Base-by-base conservation (phyloP, 208 protist species). In the Trypanosoma caninum region DNA sequence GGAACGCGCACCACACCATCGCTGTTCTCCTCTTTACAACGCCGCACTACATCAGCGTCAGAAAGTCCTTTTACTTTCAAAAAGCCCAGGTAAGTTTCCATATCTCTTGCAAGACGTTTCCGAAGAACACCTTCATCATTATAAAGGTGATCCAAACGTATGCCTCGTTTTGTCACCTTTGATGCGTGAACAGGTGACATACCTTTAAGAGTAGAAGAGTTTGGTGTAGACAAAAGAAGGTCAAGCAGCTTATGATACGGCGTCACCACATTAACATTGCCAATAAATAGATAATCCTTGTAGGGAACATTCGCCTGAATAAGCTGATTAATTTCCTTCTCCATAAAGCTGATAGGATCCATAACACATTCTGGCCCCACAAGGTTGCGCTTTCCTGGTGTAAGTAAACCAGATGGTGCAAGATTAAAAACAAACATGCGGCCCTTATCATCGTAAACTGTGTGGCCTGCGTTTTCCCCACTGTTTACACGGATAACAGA, bases 211-310 rank as follows among this genome's bases (percentile, higher is more conserved):
- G 91, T 97, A 7, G 87, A 94, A 30, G 86, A 76, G 74, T 97
- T 97, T 13, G 72, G 66, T 23, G 82, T 68, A 11, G 86, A 94
- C 23, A 58, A 55, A 41, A 97, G 78, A 27, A 97, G 57, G 65
- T 97, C 91, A 31, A 97, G 66, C 53, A 97, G 72, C 59, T 97
- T 97, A 77, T 97, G 91, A 74, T 95, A 95, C 10, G 91, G 91
- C 35, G 88, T 93, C 9, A 97, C 91, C 34, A 97, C 79, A 73
- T 68, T 79, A 3, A 91, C 85, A 69, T 97, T 97, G 37, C 91
- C 91, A 50, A 97, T 78, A 61, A 91, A 93, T 46, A 97, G 78
- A 22, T 62, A 57, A 18, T 87, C 78, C 35, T 78, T 72, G 76
- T 97, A 97, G 23, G 70, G 44, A 20, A 97, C 80, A 42, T 74